These are phyloP conservation scores for Lasiodiplodia hormozganensis DNA, from an alignment of 2,329 filamentous ascomycete species.

Conservation along the genomic window DNA sequence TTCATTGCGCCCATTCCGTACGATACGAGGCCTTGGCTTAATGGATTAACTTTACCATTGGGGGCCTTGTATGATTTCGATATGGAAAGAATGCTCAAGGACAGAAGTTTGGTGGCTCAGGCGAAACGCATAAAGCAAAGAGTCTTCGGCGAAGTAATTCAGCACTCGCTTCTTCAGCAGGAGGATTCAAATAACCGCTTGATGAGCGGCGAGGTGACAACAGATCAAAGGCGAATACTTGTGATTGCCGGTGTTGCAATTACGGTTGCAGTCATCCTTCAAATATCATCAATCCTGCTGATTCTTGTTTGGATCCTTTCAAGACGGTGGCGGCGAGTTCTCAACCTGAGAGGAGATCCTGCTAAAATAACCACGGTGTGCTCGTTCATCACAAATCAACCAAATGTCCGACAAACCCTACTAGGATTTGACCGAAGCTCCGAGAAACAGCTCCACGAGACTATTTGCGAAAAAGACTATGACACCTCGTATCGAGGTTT, in stretches of 20 bases:
- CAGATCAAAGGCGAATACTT: neutral
- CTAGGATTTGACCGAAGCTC: neutral
- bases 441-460: neutral
- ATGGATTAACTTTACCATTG: neutral
- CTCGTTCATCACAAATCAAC: neutral
- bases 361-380: neutral
- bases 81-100: neutral
- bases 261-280: neutral
- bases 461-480: neutral
- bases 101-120: neutral
- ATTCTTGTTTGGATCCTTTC: neutral
- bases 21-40: no score
- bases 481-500: neutral
- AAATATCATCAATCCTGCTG: neutral
- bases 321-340: neutral
- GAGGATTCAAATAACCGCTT: neutral
- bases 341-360: neutral
- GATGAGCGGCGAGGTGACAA: neutral
- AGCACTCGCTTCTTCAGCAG: neutral
- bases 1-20: no score
- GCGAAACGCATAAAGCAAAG: neutral
- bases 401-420: no score
- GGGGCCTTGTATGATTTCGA: neutral
- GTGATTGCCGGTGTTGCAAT: neutral
- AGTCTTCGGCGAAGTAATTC: neutral